Conservation (phyloP, 306 rosid genomes). For the Carpinus fangiana region DNA sequence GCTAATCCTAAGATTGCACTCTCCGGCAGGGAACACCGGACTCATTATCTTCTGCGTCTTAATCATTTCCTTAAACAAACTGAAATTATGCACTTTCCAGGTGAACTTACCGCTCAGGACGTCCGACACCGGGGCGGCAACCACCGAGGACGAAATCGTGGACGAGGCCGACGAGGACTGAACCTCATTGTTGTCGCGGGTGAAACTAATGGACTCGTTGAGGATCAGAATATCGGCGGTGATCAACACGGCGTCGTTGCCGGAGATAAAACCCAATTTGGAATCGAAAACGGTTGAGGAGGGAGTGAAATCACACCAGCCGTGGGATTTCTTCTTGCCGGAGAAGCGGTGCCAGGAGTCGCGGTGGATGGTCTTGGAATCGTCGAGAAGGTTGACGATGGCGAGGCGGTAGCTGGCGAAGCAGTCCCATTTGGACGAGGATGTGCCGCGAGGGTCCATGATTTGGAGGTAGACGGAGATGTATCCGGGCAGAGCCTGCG, state of each 20-base stretch:
- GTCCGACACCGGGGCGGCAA: constrained; percentile 65
- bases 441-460: constrained; percentile 99
- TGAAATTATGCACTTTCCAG: constrained; percentile 96
- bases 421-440: constrained; percentile 98
- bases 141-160: constrained; percentile 52
- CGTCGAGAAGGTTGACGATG: constrained; percentile 74
- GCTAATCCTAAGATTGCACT: constrained; percentile 98
- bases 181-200: constrained; percentile 79
- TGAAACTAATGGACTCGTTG: constrained; percentile 83
- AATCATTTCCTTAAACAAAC: constrained; percentile 90
- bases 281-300: constrained; percentile 88
- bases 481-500: constrained; percentile 92
- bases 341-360: constrained; percentile 99
- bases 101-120: constrained; percentile 95
- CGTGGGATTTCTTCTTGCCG: constrained; percentile 93
- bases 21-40: constrained; percentile 96
- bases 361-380: constrained; percentile 86
- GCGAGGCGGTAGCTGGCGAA: constrained; percentile 94
- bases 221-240: constrained; percentile 90
- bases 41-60: constrained; percentile 99
- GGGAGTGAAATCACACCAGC: constrained; percentile 97
- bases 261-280: constrained; percentile 70
- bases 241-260: constrained; percentile 75
- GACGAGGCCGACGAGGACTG: constrained; percentile 50
- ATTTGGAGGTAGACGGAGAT: constrained; percentile 96